Conservation (phyloP, 257 asterid species). For the Solanum bukasovii region DNA sequence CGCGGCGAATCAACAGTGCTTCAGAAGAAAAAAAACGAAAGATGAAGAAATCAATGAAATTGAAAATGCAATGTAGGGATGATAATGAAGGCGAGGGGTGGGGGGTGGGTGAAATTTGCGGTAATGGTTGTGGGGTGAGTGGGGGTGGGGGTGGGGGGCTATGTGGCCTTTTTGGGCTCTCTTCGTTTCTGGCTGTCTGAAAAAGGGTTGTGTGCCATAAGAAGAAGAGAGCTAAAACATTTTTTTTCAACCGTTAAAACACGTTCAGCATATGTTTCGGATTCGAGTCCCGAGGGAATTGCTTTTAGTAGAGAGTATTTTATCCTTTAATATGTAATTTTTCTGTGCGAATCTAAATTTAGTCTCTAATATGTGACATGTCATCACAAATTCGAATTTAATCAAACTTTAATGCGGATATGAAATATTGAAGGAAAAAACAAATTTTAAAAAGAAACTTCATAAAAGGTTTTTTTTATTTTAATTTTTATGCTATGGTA, state of each 20-base stretch:
- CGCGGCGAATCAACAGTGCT: background rate
- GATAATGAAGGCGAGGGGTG: background rate
- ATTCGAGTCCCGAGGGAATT: too few species aligned
- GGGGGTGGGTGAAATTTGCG: background rate
- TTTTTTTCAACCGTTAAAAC: too few species aligned
- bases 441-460: too few species aligned
- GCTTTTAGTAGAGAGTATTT: too few species aligned
- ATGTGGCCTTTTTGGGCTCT: background rate
- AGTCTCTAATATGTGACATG: too few species aligned
- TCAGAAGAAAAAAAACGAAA: background rate
- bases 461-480: background rate
- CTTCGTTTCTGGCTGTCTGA: background rate
- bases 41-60: background rate
- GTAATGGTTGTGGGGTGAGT: background rate
- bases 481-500: too few species aligned
- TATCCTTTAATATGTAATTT: too few species aligned
- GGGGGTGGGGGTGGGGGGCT: background rate
- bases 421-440: too few species aligned
- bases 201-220: background rate
- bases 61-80: background rate
- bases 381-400: too few species aligned
- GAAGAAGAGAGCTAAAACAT: background rate
- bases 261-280: accelerated
- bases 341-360: accelerated
- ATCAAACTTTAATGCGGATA: accelerated